A percentile compares a stretch with the other conserved stretches of the same genome.
Conservation (phyloP, 768 basidiomycete genomes). For the Cystofilobasidium ferigula region DNA sequence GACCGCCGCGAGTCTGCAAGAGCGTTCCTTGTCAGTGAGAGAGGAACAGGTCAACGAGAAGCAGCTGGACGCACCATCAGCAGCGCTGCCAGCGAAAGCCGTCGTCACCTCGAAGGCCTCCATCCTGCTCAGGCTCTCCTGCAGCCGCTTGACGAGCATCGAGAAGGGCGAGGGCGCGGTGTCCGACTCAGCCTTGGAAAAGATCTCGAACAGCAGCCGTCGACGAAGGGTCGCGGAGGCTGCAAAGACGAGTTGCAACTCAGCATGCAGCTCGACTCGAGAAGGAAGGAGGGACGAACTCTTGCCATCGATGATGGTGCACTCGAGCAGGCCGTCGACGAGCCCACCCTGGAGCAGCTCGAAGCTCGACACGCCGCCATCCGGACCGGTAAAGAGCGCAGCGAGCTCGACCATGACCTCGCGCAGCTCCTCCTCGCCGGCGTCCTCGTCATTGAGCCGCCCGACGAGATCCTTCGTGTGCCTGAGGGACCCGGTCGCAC, state of each 20-base stretch:
- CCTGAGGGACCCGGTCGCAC: conserved; percentile 49
- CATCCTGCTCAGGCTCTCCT: conserved; percentile 88
- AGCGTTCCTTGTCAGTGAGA: no score
- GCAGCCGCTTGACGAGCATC: conserved; percentile 83
- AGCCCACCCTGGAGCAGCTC: conserved; percentile 89
- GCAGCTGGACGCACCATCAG: conserved; percentile 51
- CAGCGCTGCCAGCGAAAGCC: conserved; percentile 54
- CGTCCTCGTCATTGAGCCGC: conserved; percentile 48
- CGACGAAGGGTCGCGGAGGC: conserved; percentile 58
- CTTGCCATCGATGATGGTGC: conserved; percentile 59
- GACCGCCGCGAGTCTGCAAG: conserved; percentile 71
- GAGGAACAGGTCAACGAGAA: not conserved
- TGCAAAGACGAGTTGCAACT: conserved; percentile 34
- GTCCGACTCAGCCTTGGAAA: conserved; percentile 42
- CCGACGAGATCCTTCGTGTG: conserved; percentile 53
- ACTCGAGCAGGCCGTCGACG: conserved; percentile 71
- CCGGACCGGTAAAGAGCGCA: conserved; percentile 55
- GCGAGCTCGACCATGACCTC: conserved; percentile 64
- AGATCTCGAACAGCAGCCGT: conserved; percentile 66
- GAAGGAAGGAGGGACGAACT: conserved; percentile 41
- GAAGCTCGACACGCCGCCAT: conserved; percentile 74
- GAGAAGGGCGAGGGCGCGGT: conserved; percentile 50
- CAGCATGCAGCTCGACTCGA: not conserved
- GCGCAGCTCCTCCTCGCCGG: conserved; percentile 54
- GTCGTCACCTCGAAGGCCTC: conserved; percentile 92